Base-by-base conservation (phyloP, 768 basidiomycete species). In the Phlebiopsis flavidoalba region DNA sequence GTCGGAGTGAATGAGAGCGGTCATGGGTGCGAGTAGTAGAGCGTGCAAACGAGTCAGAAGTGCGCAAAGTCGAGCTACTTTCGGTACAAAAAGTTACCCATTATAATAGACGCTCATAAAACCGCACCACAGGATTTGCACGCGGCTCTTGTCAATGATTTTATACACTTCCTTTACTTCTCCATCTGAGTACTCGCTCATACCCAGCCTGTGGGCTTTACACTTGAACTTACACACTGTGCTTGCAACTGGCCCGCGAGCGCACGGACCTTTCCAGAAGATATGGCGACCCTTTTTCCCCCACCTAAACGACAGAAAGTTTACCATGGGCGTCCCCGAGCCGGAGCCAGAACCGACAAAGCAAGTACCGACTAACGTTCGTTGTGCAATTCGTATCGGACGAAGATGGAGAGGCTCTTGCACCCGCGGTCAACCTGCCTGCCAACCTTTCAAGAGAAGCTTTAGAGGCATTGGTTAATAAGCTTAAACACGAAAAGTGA, bases 311-410 rank as follows among this genome's bases (percentile, higher is more conserved):
- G 95, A 64, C 83, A 85, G 71, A 95, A 95, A 73, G 78, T 86
- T 45, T 88, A 91, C 72, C 86, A 93, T 66, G 89, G n/a, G 88
- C 4, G 73, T 88, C 17, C 82, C 85, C 63, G 83, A 85, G 62
- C 88, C 88, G 26, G 83, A 78, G 40, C 79, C 78, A 61, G 82
- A 84, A 59, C 71, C 73, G 4, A 66, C 72, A 15, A 71, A 73
- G 61, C 73, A 75, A 10, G 79, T 85, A 1, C 85, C 87, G 0
- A n/a, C n/a, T n/a, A 87, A 87, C 63, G 76, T 98, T n/a, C 59
- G 82, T 98, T 15, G 94, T 97, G 21, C 93, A 96, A 69, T 98
- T 98, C 71, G 87, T 95, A 26, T 89, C 89, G 3, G 92, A 95
- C 60, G 89, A 95, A 54, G 89, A 95, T 72, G 93, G 88, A 0